A percentile compares a stretch with the other conserved stretches of the same genome.
These are phyloP conservation scores for Penstemon eatonii DNA, from an alignment of 257 asterid genomes.

Conservation along the genomic window DNA sequence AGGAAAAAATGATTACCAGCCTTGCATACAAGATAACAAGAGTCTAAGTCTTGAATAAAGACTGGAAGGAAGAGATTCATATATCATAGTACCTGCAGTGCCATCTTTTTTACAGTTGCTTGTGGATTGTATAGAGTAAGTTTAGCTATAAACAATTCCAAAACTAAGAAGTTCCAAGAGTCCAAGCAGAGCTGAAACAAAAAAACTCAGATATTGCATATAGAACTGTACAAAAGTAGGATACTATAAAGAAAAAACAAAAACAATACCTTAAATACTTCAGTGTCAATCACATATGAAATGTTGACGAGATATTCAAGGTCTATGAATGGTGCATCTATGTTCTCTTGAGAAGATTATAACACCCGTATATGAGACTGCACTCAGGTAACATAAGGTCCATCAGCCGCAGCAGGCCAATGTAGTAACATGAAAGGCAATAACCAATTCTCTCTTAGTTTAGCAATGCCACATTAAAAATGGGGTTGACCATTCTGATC, in stretches of 20 bases:
- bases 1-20: not conserved
- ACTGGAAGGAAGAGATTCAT: constrained; percentile 6
- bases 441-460: too few relatives aligned
- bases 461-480: not conserved
- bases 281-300: constrained; percentile 96
- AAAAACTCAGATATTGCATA: constrained; percentile 17
- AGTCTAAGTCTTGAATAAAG: not conserved
- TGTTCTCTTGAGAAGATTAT: constrained; percentile 77
- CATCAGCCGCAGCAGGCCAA: constrained; percentile 17
- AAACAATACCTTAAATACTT: constrained; percentile 83
- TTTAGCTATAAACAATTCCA: constrained; percentile 87
- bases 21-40: not conserved
- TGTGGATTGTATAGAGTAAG: constrained; percentile 70
- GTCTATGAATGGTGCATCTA: constrained; percentile 63
- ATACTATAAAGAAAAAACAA: constrained; percentile 3
- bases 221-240: not conserved
- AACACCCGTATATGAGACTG: constrained; percentile 88
- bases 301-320: constrained; percentile 87
- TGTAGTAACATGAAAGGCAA: constrained; percentile 7
- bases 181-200: constrained; percentile 87
- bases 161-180: constrained; percentile 88
- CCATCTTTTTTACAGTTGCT: constrained; percentile 66
- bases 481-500: not conserved
- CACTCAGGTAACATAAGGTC: constrained; percentile 26
- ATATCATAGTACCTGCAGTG: constrained; percentile 61